phyloP scores from a whole-genome alignment of 108 stramenopile species.

The Craspedostauros australis region DNA sequence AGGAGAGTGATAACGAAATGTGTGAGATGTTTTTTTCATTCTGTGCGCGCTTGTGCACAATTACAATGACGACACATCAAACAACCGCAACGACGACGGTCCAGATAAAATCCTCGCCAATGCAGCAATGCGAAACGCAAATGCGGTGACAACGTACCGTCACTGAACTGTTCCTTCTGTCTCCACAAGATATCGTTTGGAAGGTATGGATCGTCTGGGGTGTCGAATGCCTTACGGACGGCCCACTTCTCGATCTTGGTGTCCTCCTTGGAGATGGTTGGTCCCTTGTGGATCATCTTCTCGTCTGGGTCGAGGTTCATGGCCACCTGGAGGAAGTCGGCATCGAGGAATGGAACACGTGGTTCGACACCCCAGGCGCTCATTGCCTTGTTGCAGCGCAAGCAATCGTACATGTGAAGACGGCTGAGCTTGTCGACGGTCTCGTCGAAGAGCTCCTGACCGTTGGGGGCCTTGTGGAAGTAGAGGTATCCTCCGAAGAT shows the following conservation, averaged over 20 bases:
- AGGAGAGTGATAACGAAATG: slow-evolving; percentile 11
- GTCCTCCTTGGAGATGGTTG: slow-evolving; percentile 62
- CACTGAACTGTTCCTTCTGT: slow-evolving; percentile 99
- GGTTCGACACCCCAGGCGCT: slow-evolving; percentile 98
- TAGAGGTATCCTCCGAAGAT: slow-evolving; percentile 98
- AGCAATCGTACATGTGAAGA: slow-evolving; percentile 96
- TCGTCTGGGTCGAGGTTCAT: slow-evolving; percentile 94
- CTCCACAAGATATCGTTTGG: slow-evolving; percentile 97
- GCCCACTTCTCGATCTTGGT: slow-evolving; percentile 94
- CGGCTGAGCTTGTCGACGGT: slow-evolving; percentile 91
- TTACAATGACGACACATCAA: background rate
- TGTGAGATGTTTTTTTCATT: too few species aligned
- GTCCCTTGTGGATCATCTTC: slow-evolving; percentile 90
- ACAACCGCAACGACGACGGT: background rate
- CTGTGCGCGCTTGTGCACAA: background rate
- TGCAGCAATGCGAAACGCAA: background rate
- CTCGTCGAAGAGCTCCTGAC: slow-evolving; percentile 94
- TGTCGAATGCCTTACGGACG: slow-evolving; percentile 97
- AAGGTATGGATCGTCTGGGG: slow-evolving; percentile 97
- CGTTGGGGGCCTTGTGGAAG: slow-evolving; percentile 99
- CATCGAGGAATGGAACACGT: slow-evolving; percentile 95
- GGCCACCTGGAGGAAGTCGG: slow-evolving; percentile 92
- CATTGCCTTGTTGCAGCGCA: slow-evolving; percentile 98
- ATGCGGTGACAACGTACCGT: slow-evolving; percentile 59
- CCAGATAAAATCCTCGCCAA: background rate